These are phyloP conservation scores for Kodamaea hsintzibuensis DNA, from an alignment of 805 yeast genomes.

Conservation along the genomic window DNA sequence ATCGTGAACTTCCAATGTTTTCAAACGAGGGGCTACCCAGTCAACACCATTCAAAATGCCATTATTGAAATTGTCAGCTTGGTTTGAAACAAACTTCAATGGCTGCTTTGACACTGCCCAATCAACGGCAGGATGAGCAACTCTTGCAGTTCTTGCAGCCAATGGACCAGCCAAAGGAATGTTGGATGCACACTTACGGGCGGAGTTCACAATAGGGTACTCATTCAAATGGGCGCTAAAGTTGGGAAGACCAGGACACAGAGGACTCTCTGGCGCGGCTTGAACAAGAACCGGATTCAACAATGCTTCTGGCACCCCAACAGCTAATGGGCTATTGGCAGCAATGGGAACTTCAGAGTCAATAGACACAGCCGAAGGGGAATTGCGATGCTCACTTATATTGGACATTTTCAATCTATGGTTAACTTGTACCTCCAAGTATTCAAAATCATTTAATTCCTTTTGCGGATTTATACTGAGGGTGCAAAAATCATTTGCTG, in stretches of 20 bases:
- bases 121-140: not conserved
- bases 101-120: slow-evolving; percentile 21
- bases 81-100: slow-evolving; percentile 47
- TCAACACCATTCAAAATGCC: slow-evolving; percentile 37
- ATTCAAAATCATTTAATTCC: not conserved
- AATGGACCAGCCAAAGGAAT: slow-evolving; percentile 8
- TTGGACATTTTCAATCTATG: slow-evolving; percentile 1
- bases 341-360: not conserved
- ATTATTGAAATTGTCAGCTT: slow-evolving; percentile 56
- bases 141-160: not conserved
- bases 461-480: not conserved
- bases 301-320: not conserved
- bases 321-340: not conserved
- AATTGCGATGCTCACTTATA: not conserved
- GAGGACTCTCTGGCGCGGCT: not conserved
- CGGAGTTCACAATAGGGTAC: slow-evolving; percentile 11
- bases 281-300: not conserved
- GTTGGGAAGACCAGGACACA: slow-evolving; percentile 7
- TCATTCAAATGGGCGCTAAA: slow-evolving; percentile 8
- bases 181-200: not conserved
- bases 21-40: slow-evolving; percentile 54
- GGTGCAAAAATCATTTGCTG: not conserved
- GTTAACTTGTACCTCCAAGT: not conserved
- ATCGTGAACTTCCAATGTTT: slow-evolving; percentile 52
- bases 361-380: not conserved